Conservation (phyloP, 305 asterid genomes). For the Nicotiana rustica region DNA sequence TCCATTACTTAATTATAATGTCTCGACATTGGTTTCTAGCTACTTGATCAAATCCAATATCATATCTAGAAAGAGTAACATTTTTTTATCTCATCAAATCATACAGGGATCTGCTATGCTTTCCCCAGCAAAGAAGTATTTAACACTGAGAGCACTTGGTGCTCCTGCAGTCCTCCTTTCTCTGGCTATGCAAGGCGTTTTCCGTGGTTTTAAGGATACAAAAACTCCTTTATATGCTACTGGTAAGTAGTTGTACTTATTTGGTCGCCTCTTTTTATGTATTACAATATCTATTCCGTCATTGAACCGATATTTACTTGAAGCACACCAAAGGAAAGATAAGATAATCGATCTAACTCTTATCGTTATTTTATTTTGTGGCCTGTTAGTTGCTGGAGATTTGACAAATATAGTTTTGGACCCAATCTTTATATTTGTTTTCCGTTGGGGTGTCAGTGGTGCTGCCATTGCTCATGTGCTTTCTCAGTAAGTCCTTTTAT, state of each 20-base stretch:
- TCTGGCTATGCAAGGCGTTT: slow-evolving; percentile 89
- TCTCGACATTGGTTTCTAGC: background rate
- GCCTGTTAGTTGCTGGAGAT: slow-evolving; percentile 75
- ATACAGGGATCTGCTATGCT: slow-evolving; percentile 88
- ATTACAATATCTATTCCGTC: background rate
- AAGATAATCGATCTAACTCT: background rate
- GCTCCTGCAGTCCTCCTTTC: slow-evolving; percentile 95
- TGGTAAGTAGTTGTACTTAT: slow-evolving; percentile 50
- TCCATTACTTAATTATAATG: background rate
- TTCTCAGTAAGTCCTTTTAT: slow-evolving; percentile 70
- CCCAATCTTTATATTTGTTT: slow-evolving; percentile 79
- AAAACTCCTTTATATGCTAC: slow-evolving; percentile 84
- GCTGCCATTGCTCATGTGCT: slow-evolving; percentile 98
- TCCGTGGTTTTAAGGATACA: slow-evolving; percentile 90
- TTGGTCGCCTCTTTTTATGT: background rate
- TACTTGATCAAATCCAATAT: slow-evolving; percentile 16
- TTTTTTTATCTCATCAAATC: background rate
- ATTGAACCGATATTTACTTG: background rate
- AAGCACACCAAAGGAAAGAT: background rate
- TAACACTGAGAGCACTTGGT: slow-evolving; percentile 78
- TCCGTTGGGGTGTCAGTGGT: slow-evolving; percentile 80
- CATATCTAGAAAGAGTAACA: background rate
- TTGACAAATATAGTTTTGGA: slow-evolving; percentile 76
- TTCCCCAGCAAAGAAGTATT: slow-evolving; percentile 69
- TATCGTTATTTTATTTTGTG: background rate